Percentiles rank a stretch among this genome's conserved stretches.
phyloP scores from a whole-genome alignment of 768 basidiomycete species.

The Tricholoma sp. region DNA sequence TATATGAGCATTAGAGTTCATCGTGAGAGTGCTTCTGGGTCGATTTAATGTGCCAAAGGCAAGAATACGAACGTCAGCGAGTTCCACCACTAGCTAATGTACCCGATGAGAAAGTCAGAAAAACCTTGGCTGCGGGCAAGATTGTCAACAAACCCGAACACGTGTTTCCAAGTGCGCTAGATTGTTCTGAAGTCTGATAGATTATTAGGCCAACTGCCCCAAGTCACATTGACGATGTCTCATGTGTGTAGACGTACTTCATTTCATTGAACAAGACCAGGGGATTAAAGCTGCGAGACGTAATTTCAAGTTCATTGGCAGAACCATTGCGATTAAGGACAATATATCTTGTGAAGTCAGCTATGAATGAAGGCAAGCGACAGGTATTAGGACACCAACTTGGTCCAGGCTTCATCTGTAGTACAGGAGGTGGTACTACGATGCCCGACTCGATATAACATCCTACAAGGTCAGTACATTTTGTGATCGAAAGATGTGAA shows the following conservation, averaged over 20 bases:
- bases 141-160: constrained; percentile 45
- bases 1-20: constrained; percentile 64
- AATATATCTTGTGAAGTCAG: constrained; percentile 49
- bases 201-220: not conserved
- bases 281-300: constrained; percentile 68
- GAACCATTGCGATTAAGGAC: constrained; percentile 72
- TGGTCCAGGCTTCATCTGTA: constrained; percentile 79
- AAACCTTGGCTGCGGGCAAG: no score
- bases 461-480: constrained; percentile 28
- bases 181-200: constrained; percentile 60
- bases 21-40: constrained; percentile 48
- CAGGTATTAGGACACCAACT: constrained; percentile 35
- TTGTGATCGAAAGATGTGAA: constrained; percentile 6
- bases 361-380: not conserved
- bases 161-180: constrained; percentile 63
- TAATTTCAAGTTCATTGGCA: constrained; percentile 63
- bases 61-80: constrained; percentile 68
- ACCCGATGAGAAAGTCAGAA: constrained; percentile 5
- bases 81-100: constrained; percentile 58
- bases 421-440: constrained; percentile 67
- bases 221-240: not conserved
- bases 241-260: constrained; percentile 48
- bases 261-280: constrained; percentile 65
- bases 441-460: constrained; percentile 64
- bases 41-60: constrained; percentile 62